phyloP scores from a whole-genome alignment of 164 flowering plant genomes.

The Macadamia tetraphylla region DNA sequence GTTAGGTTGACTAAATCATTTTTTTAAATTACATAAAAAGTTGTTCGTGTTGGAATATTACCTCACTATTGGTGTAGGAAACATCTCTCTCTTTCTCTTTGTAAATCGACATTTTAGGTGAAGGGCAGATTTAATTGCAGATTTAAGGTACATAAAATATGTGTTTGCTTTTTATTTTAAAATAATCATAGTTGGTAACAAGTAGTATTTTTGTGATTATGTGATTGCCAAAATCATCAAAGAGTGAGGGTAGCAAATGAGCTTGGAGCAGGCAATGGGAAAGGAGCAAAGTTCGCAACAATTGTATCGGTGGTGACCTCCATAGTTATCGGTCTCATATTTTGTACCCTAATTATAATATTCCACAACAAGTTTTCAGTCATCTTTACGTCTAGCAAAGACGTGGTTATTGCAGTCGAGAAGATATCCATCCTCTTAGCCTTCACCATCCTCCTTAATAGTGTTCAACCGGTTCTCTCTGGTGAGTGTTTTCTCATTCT shows the following conservation, averaged over 20 bases:
- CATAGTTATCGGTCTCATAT: slow-evolving; percentile 35
- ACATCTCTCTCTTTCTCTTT: no score
- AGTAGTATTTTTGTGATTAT: no score
- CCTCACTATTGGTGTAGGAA: no score
- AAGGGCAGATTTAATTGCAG: no score
- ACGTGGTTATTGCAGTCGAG: slow-evolving; percentile 29
- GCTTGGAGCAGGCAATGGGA: slow-evolving; percentile 61
- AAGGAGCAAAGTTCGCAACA: slow-evolving; percentile 54
- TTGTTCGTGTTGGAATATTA: no score
- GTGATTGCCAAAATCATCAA: no score
- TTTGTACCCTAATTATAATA: slow-evolving; percentile 28
- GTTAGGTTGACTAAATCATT: no score
- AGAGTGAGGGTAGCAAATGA: slow-evolving; percentile 42
- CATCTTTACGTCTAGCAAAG: slow-evolving; percentile 40
- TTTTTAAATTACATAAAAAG: no score
- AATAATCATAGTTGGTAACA: no score
- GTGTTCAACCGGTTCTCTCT: slow-evolving; percentile 63
- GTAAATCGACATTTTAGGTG: no score
- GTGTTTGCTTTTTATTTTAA: no score
- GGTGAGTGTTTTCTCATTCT: slow-evolving; percentile 17
- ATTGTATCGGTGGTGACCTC: slow-evolving; percentile 38
- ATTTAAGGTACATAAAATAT: no score
- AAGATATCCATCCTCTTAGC: slow-evolving; percentile 40
- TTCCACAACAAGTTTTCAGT: slow-evolving; percentile 32
- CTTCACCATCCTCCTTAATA: slow-evolving; percentile 51